These are phyloP conservation scores for Komagataea norvegica DNA, from an alignment of 1,139 yeast genomes.

Conservation along the genomic window DNA sequence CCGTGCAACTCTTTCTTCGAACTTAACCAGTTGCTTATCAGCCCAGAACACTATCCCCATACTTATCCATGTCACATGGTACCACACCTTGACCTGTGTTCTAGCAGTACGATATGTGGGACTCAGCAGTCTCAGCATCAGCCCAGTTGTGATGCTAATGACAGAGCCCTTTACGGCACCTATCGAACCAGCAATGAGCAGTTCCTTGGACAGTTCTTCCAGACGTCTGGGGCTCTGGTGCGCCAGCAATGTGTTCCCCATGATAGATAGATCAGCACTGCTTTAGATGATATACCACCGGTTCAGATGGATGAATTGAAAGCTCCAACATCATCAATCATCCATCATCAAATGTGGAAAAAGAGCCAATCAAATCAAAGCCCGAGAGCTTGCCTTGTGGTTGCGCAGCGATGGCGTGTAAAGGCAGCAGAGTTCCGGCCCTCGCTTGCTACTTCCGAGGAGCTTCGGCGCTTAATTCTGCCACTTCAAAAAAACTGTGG, in stretches of 20 bases:
- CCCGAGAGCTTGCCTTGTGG: no score
- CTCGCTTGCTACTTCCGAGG: no score
- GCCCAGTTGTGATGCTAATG: slow-evolving; percentile 31
- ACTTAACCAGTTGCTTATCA: slow-evolving; percentile 33
- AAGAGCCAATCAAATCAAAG: no score
- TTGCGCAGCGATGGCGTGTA: no score
- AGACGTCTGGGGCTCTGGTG: slow-evolving; percentile 33
- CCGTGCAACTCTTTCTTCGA: slow-evolving; percentile 31
- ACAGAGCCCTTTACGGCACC: slow-evolving; percentile 38
- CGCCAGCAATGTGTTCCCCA: slow-evolving; percentile 26
- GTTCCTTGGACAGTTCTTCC: slow-evolving; percentile 30
- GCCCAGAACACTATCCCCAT: slow-evolving; percentile 37
- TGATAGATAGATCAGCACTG: no score
- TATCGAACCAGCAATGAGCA: slow-evolving; percentile 31
- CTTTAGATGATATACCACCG: no score
- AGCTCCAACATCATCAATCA: no score
- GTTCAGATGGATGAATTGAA: no score
- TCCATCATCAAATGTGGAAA: no score
- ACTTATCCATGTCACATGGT: slow-evolving; percentile 36
- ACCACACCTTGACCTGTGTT: slow-evolving; percentile 35
- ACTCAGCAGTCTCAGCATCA: slow-evolving; percentile 30
- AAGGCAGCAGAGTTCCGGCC: no score
- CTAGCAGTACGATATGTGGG: slow-evolving; percentile 33
- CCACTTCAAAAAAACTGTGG: no score
- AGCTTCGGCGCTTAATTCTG: no score